These are phyloP conservation scores for Penicillium sp. DNA, from an alignment of 2,329 filamentous ascomycete genomes.

Conservation along the genomic window DNA sequence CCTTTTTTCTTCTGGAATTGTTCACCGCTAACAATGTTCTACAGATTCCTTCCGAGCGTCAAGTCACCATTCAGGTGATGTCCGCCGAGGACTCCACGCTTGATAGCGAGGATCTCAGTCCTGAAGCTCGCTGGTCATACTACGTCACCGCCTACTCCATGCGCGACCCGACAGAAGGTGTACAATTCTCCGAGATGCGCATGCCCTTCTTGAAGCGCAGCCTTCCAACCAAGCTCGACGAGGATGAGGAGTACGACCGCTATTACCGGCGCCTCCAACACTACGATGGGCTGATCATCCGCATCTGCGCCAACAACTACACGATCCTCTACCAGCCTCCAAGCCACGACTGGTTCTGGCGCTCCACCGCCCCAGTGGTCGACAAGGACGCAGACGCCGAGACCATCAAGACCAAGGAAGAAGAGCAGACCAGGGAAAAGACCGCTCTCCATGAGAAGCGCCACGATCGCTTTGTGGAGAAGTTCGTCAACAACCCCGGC, in stretches of 20 bases:
- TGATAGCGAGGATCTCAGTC: conserved; percentile 64
- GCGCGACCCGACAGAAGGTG: conserved; percentile 78
- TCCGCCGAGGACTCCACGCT: conserved; percentile 76
- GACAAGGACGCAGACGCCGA: conserved; percentile 16
- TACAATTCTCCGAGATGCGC: conserved; percentile 59
- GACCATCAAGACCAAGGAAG: conserved; percentile 27
- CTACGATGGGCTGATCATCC: conserved; percentile 63
- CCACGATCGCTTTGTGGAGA: conserved; percentile 47
- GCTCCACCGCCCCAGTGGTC: conserved; percentile 24
- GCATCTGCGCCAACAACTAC: conserved; percentile 71
- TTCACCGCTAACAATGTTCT: conserved; percentile 24
- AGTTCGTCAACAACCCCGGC: conserved; percentile 49
- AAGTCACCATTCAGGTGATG: conserved; percentile 73
- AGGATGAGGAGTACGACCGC: conserved; percentile 58
- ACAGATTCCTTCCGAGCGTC: conserved; percentile 61
- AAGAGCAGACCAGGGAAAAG: conserved; percentile 30
- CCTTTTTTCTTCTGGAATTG: background rate
- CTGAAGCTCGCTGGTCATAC: conserved; percentile 74
- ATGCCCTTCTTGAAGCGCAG: conserved; percentile 68
- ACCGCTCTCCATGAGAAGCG: conserved; percentile 39
- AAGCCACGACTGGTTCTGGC: conserved; percentile 67
- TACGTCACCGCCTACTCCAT: conserved; percentile 91
- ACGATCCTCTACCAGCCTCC: conserved; percentile 71
- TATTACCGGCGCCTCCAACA: conserved; percentile 51
- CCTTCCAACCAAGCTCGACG: conserved; percentile 57